Base-by-base conservation (phyloP, 2,329 filamentous ascomycete species). In the Calonectria pauciramosa region DNA sequence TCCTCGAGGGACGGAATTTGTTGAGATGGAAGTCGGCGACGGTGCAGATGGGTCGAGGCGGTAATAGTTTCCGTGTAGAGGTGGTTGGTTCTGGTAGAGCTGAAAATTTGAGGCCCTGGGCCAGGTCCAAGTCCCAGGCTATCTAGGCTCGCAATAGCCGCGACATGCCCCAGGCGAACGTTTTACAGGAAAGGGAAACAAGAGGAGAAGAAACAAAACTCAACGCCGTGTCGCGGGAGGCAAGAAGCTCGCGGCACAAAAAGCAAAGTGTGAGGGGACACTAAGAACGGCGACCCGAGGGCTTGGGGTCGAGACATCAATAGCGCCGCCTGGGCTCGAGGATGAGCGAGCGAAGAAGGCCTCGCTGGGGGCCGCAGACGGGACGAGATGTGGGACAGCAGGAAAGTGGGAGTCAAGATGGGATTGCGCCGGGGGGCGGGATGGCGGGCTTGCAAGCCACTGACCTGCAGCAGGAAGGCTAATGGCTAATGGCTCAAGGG, bases 1-100 rank as follows among this genome's bases (percentile, higher is more conserved):
- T 78, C 77, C 77, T 79, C 64, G 32, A 49, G 60, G 36, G 60
- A 59, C 38, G n/a, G 38, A n/a, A 63, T 51, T 71, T 49, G 34
- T 56, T 36, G 64, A 56, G 28, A 36, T 14, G 32, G 44, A 41
- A 20, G 38, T 49, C 9, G 56, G 32, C 18, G 34, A 59, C 32
- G 47, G 34, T 52, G 49, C 23, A n/a, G 41, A 63, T 63, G 41
- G 56, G 8, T 26, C 36, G 36, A 41, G 16, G 36, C 26, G 56
- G 56, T 30, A 41, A 63, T 63, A 41, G 34, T 34, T 63, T 63
- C 56, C 36, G 56, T 60, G 56, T 11, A 30, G 34, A 63, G 23
- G 56, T 63, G 56, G 56, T 38, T 63, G 56, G 56, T 63, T n/a
- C 23, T 41, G 23, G 16, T 1, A 20, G 34, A 34, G 56, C 14